Conservation (phyloP, 495 filamentous ascomycete genomes). For the Penicillium argentinense region DNA sequence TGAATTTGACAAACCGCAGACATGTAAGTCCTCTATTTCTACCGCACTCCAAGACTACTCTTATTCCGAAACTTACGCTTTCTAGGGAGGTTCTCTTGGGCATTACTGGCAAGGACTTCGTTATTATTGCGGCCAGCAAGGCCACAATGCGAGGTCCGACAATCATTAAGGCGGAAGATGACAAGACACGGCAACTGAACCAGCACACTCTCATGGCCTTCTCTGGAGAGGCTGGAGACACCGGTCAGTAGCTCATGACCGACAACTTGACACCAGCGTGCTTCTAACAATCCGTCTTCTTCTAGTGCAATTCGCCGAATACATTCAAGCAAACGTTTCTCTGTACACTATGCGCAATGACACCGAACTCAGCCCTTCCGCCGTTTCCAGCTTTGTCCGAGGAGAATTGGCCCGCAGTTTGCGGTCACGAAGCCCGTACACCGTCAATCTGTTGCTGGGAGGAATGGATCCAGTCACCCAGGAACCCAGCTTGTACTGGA, state of each 20-base stretch:
- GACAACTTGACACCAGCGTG: background rate
- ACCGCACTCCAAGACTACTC: background rate
- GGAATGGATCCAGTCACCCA: conserved; percentile 85
- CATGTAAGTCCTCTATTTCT: conserved; percentile 27
- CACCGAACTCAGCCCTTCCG: conserved; percentile 82
- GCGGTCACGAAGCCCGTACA: conserved; percentile 89
- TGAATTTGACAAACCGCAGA: conserved; percentile 18
- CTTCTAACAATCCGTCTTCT: conserved; percentile 14
- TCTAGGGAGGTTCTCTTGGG: conserved; percentile 95
- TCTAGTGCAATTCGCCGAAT: conserved; percentile 97
- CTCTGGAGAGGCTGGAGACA: conserved; percentile 94
- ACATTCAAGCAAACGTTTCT: conserved; percentile 96
- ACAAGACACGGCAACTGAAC: conserved; percentile 91
- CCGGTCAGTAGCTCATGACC: conserved; percentile 56
- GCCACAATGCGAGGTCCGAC: conserved; percentile 96
- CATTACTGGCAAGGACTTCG: conserved; percentile 98
- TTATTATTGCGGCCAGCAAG: conserved; percentile 95
- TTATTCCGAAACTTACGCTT: conserved; percentile 19
- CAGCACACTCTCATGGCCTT: conserved; percentile 95
- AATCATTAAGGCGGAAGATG: conserved; percentile 92
- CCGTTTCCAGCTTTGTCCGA: conserved; percentile 88
- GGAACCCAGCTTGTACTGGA: conserved; percentile 91
- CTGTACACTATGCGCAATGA: conserved; percentile 98
- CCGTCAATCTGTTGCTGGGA: conserved; percentile 91
- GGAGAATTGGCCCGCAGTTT: conserved; percentile 87